Conservation (phyloP, 257 asterid species). For the Ilex asprella region DNA sequence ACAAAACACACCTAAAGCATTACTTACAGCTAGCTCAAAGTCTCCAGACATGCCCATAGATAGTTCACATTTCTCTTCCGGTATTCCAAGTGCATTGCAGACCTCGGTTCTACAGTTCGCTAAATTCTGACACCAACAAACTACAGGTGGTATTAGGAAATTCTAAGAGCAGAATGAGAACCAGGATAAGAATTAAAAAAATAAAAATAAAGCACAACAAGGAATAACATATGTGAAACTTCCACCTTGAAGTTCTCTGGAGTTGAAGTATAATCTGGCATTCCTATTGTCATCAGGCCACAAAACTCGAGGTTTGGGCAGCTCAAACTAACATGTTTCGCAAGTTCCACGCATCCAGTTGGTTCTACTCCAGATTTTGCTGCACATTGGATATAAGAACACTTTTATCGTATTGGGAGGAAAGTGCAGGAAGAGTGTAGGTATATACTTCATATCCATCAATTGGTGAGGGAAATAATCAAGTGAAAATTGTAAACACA, state of each 20-base stretch:
- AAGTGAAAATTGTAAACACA: background rate
- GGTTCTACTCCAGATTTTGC: conserved; percentile 94
- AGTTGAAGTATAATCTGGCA: conserved; percentile 95
- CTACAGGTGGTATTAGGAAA: conserved; percentile 14
- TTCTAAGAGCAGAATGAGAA: background rate
- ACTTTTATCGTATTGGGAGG: background rate
- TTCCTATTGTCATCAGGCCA: conserved; percentile 97
- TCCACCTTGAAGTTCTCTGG: conserved; percentile 91
- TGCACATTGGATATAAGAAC: conserved; percentile 28
- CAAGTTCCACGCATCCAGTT: conserved; percentile 61
- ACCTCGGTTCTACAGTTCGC: conserved; percentile 73
- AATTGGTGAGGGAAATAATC: background rate
- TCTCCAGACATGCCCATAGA: conserved; percentile 99
- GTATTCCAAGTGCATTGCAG: conserved; percentile 64
- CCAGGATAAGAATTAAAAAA: background rate
- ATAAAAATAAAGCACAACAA: background rate
- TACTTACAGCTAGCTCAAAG: conserved; percentile 89
- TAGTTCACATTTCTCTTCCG: conserved; percentile 70
- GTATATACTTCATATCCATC: background rate
- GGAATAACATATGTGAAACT: background rate
- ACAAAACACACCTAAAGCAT: conserved; percentile 4
- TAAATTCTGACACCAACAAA: conserved; percentile 50
- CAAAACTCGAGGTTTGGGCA: conserved; percentile 85
- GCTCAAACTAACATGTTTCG: conserved; percentile 41
- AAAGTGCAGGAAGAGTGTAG: background rate